Conservation (phyloP, 768 basidiomycete species). For the Calocybe cyanea region DNA sequence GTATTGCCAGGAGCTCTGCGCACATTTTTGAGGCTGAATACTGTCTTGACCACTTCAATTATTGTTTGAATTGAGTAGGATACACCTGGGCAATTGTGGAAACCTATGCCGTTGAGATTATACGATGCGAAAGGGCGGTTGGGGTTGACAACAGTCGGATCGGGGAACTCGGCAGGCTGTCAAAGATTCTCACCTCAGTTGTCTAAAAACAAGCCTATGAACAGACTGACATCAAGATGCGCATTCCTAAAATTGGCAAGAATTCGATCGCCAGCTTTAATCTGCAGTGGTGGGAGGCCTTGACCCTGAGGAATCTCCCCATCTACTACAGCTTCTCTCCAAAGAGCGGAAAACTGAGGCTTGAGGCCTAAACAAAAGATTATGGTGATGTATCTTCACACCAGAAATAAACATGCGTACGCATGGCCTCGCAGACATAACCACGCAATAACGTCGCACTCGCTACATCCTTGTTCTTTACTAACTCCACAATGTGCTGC, state of each 20-base stretch:
- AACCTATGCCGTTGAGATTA: slow-evolving; percentile 31
- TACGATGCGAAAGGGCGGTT: slow-evolving; percentile 24
- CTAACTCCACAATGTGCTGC: slow-evolving; percentile 33
- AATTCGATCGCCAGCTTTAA: slow-evolving; percentile 39
- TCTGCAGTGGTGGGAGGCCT: slow-evolving; percentile 26
- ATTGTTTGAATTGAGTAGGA: slow-evolving; percentile 33
- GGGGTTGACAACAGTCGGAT: slow-evolving; percentile 37
- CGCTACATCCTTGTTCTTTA: slow-evolving; percentile 25
- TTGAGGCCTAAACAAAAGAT: slow-evolving; percentile 27
- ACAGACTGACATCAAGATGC: slow-evolving; percentile 30
- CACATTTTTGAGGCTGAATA: slow-evolving; percentile 43
- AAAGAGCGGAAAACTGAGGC: slow-evolving; percentile 40
- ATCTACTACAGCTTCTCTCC: slow-evolving; percentile 31
- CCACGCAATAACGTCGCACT: slow-evolving; percentile 37
- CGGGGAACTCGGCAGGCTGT: slow-evolving; percentile 40
- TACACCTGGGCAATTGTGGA: slow-evolving; percentile 38
- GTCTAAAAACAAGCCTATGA: not conserved
- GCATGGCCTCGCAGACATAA: slow-evolving; percentile 52
- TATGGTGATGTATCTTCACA: no score
- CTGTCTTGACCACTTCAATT: slow-evolving; percentile 39
- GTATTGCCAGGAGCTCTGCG: slow-evolving; percentile 41
- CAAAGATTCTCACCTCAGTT: not conserved
- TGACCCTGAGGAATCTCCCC: slow-evolving; percentile 31
- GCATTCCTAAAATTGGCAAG: slow-evolving; percentile 40
- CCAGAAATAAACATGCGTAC: slow-evolving; percentile 28